Evolutionary conservation across 805 yeast genomes (phyloP).

Genomic region (Myxozyma sirexii): DNA sequence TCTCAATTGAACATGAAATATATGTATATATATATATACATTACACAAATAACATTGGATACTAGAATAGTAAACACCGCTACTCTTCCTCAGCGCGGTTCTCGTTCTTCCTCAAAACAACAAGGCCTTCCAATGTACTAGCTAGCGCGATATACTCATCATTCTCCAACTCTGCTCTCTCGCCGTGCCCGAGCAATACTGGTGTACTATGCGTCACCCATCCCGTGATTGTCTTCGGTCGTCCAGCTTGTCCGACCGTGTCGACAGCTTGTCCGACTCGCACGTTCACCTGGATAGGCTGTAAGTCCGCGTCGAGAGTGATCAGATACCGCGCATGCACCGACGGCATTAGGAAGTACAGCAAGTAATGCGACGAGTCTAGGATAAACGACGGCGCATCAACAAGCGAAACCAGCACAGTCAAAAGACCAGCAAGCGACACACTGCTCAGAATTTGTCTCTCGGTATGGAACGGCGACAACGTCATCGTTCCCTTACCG

Average conservation of each 20-base stretch:
- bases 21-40: no score
- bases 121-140: constrained; percentile 87
- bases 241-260: constrained; percentile 98
- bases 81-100: constrained; percentile 24
- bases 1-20: no score
- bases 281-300: constrained; percentile 92
- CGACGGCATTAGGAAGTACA: constrained; percentile 84
- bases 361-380: constrained; percentile 69
- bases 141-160: constrained; percentile 87
- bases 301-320: constrained; percentile 87
- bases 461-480: constrained; percentile 88
- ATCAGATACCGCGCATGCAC: constrained; percentile 90
- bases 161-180: constrained; percentile 94
- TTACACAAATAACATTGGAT: no score
- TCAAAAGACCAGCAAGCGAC: constrained; percentile 83
- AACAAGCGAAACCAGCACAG: constrained; percentile 78
- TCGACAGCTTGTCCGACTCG: constrained; percentile 99
- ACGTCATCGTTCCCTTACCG: constrained; percentile 92
- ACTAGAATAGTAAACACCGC: no score
- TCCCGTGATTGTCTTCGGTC: constrained; percentile 97
- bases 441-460: constrained; percentile 85
- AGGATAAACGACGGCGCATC: constrained; percentile 84
- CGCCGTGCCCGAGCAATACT: constrained; percentile 88
- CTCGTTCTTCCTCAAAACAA: constrained; percentile 78
- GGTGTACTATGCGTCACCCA: constrained; percentile 99